phyloP scores from a whole-genome alignment of 2,329 filamentous ascomycete species.

The Esteya vermicola region DNA sequence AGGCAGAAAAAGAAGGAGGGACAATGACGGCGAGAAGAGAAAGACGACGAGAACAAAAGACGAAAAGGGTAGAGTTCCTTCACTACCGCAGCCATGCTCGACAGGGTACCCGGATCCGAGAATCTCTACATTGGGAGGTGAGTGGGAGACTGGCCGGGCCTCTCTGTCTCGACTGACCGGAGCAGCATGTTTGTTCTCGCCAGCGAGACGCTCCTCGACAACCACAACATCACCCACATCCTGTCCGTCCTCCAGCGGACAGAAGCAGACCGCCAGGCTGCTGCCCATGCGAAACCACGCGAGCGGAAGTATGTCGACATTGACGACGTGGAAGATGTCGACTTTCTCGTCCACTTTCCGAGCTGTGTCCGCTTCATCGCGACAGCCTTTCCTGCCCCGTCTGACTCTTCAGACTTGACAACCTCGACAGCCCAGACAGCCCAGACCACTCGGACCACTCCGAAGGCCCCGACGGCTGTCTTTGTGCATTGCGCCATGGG shows the following conservation, averaged over 20 bases:
- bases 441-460: background rate
- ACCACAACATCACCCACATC: constrained; percentile 70
- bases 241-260: constrained; percentile 55
- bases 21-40: no score
- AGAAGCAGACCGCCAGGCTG: constrained; percentile 25
- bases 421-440: no score
- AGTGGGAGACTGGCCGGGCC: background rate
- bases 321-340: constrained; percentile 81
- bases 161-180: background rate
- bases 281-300: constrained; percentile 23
- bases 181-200: constrained; percentile 65
- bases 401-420: no score
- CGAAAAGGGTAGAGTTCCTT: background rate
- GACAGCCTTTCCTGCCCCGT: constrained; percentile 54
- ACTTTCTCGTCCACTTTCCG: constrained; percentile 70
- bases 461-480: constrained; percentile 23
- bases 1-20: no score
- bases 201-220: constrained; percentile 50
- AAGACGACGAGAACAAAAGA: background rate
- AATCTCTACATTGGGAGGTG: constrained; percentile 71
- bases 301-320: constrained; percentile 46
- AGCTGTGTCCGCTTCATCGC: constrained; percentile 73
- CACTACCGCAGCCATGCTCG: constrained; percentile 42
- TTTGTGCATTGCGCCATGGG: constrained; percentile 77
- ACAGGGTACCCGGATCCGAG: constrained; percentile 52